A percentile compares a stretch with the other conserved stretches of the same genome.
phyloP scores from a whole-genome alignment of 805 yeast genomes.

The Lipomyces spencermartinsiae region DNA sequence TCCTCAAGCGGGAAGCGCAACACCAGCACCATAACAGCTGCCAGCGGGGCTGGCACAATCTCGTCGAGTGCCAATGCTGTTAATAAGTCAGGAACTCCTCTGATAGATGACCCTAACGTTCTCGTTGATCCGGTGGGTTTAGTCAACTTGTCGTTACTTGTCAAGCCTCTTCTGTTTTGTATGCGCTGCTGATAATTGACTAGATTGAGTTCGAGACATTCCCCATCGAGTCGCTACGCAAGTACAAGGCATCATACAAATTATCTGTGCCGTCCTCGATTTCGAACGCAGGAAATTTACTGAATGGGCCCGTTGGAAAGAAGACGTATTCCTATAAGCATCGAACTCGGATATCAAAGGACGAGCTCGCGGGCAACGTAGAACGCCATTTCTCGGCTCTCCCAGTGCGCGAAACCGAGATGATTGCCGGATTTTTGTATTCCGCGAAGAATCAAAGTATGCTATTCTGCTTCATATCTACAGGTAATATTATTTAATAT shows the following conservation, averaged over 20 bases:
- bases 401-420: conserved; percentile 79
- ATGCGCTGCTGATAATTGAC: background rate
- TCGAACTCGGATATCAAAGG: conserved; percentile 58
- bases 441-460: conserved; percentile 74
- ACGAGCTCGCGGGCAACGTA: conserved; percentile 63
- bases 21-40: background rate
- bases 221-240: conserved; percentile 68
- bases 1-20: conserved; percentile 20
- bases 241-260: conserved; percentile 67
- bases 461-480: conserved; percentile 15
- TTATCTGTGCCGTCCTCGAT: conserved; percentile 65
- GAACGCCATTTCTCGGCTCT: conserved; percentile 70
- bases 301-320: conserved; percentile 75
- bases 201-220: conserved; percentile 68
- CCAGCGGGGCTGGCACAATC: background rate
- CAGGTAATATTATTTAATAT: background rate
- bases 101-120: conserved; percentile 16
- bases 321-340: conserved; percentile 58
- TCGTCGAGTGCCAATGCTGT: conserved; percentile 2
- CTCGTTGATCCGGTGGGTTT: conserved; percentile 25
- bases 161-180: background rate
- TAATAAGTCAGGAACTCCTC: background rate
- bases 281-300: conserved; percentile 70
- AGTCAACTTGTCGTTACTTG: background rate
- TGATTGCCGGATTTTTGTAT: conserved; percentile 86